Evolutionary conservation across 108 stramenopile genomes (phyloP), one percentile per base, ranked within the genome.

Genomic region (Skeletonema marinoi): DNA sequence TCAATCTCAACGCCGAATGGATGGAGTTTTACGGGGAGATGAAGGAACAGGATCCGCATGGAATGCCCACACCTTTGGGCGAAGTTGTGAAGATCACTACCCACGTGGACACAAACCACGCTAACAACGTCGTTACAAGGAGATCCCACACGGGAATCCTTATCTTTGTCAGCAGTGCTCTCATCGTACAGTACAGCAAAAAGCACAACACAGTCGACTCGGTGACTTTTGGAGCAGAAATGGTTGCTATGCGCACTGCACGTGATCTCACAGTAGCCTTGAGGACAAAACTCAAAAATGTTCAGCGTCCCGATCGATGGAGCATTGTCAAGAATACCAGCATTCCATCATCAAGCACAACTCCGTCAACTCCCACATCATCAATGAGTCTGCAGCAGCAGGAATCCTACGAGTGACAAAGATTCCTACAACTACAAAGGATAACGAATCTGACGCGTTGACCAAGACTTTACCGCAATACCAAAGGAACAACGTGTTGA

Each of bases 191-290:
- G 67, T 85, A 77, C 64, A 75, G 78, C 48, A 89, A 89, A 72
- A 68, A 70, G 42, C 90, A 91, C 62, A 78, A 56, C 11, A 83
- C n/a, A n/a, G n/a, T n/a, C n/a, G n/a, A n/a, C n/a, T n/a, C n/a
- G n/a, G n/a, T n/a, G n/a, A n/a, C n/a, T 85, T 92, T 86, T 73
- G 87, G 88, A 35, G 74, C 56, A 16, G 73, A 69, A 36, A n/a
- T 75, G 67, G 66, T 81, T 3, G 66, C 46, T 8, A 75, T 73
- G 65, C 5, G 78, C 3, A 59, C 66, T 2, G 60, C 70, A 6
- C 46, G 38, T 42, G 75, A 77, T 33, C 32, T 77, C 8, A 60
- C 69, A 6, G 44, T 61, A 14, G 70, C 65, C 5, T 35, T 86
- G 29, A 10, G 88, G n/a, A 83, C 83, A 66, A 88, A 88, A 56